A percentile compares a stretch with the other conserved stretches of the same genome.
phyloP scores from a whole-genome alignment of 306 rosid genomes.

The Prunus mume region DNA sequence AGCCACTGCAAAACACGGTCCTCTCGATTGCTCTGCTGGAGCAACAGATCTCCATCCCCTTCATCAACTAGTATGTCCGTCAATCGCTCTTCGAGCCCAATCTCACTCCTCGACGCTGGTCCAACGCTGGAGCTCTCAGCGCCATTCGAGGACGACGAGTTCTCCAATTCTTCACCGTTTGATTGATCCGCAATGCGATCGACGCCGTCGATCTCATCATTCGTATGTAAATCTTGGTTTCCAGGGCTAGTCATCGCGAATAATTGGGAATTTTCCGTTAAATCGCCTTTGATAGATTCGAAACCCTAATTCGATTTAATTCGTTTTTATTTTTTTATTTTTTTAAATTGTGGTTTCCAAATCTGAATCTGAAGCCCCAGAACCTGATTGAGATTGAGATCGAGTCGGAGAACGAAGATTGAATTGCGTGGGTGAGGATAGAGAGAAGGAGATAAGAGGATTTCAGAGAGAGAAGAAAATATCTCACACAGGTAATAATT shows the following conservation, averaged over 20 bases:
- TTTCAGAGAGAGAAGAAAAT: constrained; percentile 4
- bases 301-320: constrained; percentile 5
- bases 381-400: not conserved
- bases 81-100: constrained; percentile 68
- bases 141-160: constrained; percentile 36
- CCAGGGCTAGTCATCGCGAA: constrained; percentile 51
- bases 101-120: constrained; percentile 47
- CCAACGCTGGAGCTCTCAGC: constrained; percentile 35
- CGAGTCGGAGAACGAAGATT: not conserved
- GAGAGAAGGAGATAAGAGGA: not conserved
- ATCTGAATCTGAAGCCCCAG: not conserved
- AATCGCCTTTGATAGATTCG: not conserved
- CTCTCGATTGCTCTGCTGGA: constrained; percentile 66
- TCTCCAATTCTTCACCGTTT: constrained; percentile 41
- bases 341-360: not conserved
- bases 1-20: constrained; percentile 74
- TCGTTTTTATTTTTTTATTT: not conserved
- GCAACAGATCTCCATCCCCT: constrained; percentile 81
- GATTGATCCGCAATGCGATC: constrained; percentile 37
- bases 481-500: constrained; percentile 13
- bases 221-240: constrained; percentile 37
- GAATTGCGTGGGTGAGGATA: not conserved
- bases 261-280: not conserved
- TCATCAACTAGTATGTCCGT: constrained; percentile 70
- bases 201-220: constrained; percentile 19